These are phyloP conservation scores for Pichia sp. DNA, from an alignment of 1,139 yeast genomes.

Conservation along the genomic window DNA sequence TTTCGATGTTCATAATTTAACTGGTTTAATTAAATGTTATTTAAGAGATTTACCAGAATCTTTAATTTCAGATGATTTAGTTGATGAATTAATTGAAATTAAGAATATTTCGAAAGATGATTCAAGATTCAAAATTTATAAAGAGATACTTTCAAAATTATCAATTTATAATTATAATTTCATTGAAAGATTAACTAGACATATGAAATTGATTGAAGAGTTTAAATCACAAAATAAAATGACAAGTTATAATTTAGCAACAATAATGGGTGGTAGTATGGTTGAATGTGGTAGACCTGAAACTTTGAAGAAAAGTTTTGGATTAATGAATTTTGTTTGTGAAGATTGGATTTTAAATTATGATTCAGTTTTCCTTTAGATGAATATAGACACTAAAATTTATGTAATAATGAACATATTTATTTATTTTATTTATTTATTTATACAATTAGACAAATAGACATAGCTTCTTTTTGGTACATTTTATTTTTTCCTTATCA, in stretches of 20 bases:
- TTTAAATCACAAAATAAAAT: constrained; percentile 41
- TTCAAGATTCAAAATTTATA: constrained; percentile 35
- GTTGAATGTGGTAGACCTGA: constrained; percentile 52
- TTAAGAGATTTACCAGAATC: constrained; percentile 89
- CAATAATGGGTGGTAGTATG: constrained; percentile 54
- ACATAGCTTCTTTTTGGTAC: too few relatives aligned
- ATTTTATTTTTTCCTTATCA: neutral
- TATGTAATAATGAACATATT: too few relatives aligned
- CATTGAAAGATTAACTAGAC: constrained; percentile 58
- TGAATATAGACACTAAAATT: neutral
- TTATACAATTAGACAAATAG: too few relatives aligned
- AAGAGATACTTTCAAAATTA: constrained; percentile 38
- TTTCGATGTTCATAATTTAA: constrained; percentile 80
- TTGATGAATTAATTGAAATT: constrained; percentile 40
- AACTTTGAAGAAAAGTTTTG: constrained; percentile 43
- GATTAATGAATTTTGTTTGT: constrained; percentile 47
- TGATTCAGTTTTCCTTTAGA: constrained; percentile 31
- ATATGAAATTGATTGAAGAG: constrained; percentile 46
- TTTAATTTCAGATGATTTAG: constrained; percentile 54
- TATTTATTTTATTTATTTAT: too few relatives aligned
- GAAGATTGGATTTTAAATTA: constrained; percentile 43
- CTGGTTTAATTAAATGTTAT: constrained; percentile 82
- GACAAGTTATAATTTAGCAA: constrained; percentile 50
- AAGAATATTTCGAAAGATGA: constrained; percentile 32
- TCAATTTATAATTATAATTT: constrained; percentile 66